Evolutionary conservation across 1,284 basidiomycete genomes (phyloP).

Genomic region (Inonotus hispidus): DNA sequence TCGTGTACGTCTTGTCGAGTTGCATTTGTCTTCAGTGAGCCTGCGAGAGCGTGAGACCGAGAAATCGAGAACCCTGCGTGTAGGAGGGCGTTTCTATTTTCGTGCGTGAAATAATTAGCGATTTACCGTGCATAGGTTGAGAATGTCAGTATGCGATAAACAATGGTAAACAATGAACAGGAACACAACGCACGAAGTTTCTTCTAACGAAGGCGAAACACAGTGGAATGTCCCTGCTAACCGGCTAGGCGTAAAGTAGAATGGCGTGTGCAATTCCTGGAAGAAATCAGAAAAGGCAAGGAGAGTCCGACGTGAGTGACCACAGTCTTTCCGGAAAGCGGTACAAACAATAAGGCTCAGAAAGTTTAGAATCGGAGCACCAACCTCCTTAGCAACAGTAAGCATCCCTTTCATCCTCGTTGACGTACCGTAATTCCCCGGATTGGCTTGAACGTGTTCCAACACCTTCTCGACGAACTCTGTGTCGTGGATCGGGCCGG

Average conservation of each 20-base stretch:
- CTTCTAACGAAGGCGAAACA: slow-evolving; percentile 67
- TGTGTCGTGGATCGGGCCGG: slow-evolving; percentile 78
- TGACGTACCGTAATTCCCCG: slow-evolving; percentile 71
- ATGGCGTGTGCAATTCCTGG: slow-evolving; percentile 76
- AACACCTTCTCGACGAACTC: slow-evolving; percentile 74
- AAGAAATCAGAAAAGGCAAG: not conserved
- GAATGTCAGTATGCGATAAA: not conserved
- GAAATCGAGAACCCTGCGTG: slow-evolving; percentile 84
- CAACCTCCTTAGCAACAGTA: slow-evolving; percentile 79
- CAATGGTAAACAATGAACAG: not conserved
- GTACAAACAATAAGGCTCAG: not conserved
- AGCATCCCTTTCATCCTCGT: slow-evolving; percentile 95
- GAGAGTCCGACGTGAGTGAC: not conserved
- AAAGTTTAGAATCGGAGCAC: not conserved
- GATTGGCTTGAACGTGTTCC: slow-evolving; percentile 61
- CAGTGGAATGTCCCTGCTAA: slow-evolving; percentile 83
- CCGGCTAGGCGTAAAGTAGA: slow-evolving; percentile 90
- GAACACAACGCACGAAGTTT: slow-evolving; percentile 57
- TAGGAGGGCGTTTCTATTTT: slow-evolving; percentile 76
- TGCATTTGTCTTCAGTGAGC: slow-evolving; percentile 90
- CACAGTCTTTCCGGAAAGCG: not conserved
- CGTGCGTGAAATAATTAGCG: not conserved
- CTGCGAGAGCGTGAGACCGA: slow-evolving; percentile 84
- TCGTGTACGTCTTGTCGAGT: slow-evolving; percentile 73
- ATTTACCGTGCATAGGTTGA: not conserved